Conservation (phyloP, 2,329 filamentous ascomycete species). For the Alternaria triticimaculans region DNA sequence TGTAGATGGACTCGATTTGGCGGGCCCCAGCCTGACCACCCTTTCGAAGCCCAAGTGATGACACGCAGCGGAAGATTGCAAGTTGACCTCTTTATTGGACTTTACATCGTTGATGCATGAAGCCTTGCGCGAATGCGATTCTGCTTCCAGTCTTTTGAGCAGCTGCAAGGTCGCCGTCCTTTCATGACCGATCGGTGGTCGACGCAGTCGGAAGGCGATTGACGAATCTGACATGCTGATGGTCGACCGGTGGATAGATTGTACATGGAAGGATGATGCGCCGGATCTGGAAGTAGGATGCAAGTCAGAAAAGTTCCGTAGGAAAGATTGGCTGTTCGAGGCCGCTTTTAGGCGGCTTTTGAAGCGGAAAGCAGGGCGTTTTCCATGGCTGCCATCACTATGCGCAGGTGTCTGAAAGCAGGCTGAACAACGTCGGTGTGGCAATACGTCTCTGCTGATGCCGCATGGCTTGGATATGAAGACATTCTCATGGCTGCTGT, state of each 20-base stretch:
- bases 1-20: background rate
- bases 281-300: constrained; percentile 1
- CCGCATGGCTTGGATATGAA: background rate
- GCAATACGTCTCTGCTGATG: background rate
- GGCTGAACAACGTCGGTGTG: background rate
- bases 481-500: background rate
- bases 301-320: constrained; percentile 10
- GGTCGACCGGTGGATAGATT: background rate
- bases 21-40: background rate
- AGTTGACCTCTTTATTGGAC: background rate
- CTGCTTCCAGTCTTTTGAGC: background rate
- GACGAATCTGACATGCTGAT: constrained; percentile 9
- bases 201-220: background rate
- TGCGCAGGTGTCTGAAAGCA: background rate
- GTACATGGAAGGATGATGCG: background rate
- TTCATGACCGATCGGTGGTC: background rate
- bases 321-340: constrained; percentile 3
- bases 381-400: background rate
- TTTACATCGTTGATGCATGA: background rate
- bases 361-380: background rate
- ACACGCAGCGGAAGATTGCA: background rate
- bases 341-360: constrained; percentile 2
- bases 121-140: background rate
- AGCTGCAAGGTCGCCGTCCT: background rate
- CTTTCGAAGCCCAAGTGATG: background rate